Base-by-base conservation (phyloP, 805 yeast genomes). In the Candida palmyrensis region DNA sequence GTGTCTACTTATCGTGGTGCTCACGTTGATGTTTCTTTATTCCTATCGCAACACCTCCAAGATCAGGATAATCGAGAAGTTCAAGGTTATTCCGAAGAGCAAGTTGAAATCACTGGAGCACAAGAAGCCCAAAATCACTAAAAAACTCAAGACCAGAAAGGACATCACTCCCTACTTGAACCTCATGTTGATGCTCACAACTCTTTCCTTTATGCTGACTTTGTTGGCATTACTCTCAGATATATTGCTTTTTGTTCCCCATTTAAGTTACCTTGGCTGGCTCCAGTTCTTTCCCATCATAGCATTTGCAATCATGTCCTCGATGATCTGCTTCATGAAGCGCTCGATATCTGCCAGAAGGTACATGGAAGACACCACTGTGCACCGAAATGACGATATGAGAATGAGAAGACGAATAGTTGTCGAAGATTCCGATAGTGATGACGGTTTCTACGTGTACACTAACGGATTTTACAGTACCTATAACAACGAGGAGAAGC, bases 201-300 rank as follows among this genome's bases (percentile, higher is more conserved):
- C 84, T 27, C 78, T 87, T 2, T 67, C 87, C 0, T 86, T 88
- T 45, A 50, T 89, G 36, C 64, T 82, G 26, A 64, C 84, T 1
- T 57, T 89, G 30, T 63, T 90, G 32, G 79, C 89, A 5, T 84
- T 90, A 43, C 60, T 89, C 38, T 86, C 86, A 3, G 97, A 90
- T 53, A 73, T 89, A 24, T 55, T 89, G 25, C 55, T 90, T 32
- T 90, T 90, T 47, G 71, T 80, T 2, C 84, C 89, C 2, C 77
- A 78, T 49, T 59, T 90, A 35, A 71, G 76, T 34, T 88, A 87
- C 79, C 73, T 81, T 28, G 96, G 96, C 17, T 90, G 97, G 97
- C 61, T 82, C 32, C 72, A 84, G 38, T 60, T 89, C 17, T 77
- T 76, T 0, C 74, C 90, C 1, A 75, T 92, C 0, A 72, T 82